Percentiles rank a stretch among this genome's conserved stretches.
These are phyloP conservation scores for Stipa capillata DNA, from an alignment of 176 grass and related monocot species.

Conservation along the genomic window DNA sequence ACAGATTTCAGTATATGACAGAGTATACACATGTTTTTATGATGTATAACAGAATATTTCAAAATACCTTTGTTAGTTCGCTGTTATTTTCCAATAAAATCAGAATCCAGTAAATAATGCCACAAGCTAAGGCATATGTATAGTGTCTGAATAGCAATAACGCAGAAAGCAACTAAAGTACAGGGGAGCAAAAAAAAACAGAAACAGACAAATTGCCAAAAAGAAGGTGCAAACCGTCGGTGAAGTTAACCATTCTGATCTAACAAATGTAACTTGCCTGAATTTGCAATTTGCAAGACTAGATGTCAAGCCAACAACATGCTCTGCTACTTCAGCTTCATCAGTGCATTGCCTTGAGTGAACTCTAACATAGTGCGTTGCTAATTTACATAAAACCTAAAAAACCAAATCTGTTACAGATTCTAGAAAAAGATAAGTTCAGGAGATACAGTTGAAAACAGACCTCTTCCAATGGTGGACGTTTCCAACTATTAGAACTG, in stretches of 20 bases:
- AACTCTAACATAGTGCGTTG: slow-evolving; percentile 65
- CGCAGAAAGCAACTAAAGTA: background rate
- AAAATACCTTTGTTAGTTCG: background rate
- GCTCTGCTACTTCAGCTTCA: slow-evolving; percentile 86
- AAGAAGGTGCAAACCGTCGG: background rate
- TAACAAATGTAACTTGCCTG: slow-evolving; percentile 31
- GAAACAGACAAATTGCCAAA: background rate
- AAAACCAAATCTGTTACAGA: background rate
- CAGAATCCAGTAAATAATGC: background rate
- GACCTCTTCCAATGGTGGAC: slow-evolving; percentile 76
- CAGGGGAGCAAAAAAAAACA: background rate
- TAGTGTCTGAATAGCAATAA: background rate
- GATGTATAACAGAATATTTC: background rate
- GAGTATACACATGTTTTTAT: background rate
- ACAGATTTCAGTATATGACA: background rate
- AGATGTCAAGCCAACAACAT: slow-evolving; percentile 79
- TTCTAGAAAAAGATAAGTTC: background rate
- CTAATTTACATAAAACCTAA: slow-evolving; percentile 65
- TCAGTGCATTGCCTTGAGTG: slow-evolving; percentile 84
- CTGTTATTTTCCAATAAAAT: background rate
- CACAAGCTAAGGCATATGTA: background rate
- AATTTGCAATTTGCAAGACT: slow-evolving; percentile 83
- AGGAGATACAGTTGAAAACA: slow-evolving; percentile 2
- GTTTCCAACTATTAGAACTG: slow-evolving; percentile 46
- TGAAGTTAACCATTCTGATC: background rate